Evolutionary conservation across 441 rosid species (phyloP).

Genomic region (Brassica hybrid): DNA sequence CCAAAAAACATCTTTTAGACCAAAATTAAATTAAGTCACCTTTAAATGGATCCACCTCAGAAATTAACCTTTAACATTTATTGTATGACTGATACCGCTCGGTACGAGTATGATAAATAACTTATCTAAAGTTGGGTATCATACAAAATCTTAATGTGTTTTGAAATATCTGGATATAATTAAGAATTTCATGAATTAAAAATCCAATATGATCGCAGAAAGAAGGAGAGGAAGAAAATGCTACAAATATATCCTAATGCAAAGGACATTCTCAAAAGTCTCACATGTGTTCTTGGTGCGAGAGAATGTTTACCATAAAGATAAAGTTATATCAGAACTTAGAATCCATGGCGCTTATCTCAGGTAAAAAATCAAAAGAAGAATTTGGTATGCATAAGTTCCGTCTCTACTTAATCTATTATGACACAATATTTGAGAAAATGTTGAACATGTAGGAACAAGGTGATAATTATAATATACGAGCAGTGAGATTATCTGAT

Average conservation of each 20-base stretch:
- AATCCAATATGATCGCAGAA: too few species aligned
- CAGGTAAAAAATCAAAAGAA: conserved; percentile 55
- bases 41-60: background rate
- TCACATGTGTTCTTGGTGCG: conserved; percentile 72
- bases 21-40: background rate
- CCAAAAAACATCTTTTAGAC: background rate
- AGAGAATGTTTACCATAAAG: conserved; percentile 71
- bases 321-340: conserved; percentile 82
- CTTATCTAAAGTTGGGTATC: background rate
- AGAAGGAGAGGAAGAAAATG: too few species aligned
- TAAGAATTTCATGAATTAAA: too few species aligned
- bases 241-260: too few species aligned
- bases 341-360: conserved; percentile 83
- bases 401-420: background rate
- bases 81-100: too few species aligned
- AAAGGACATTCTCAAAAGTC: conserved; percentile 81
- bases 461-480: conserved; percentile 75
- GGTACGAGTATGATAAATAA: too few species aligned
- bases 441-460: conserved; percentile 63
- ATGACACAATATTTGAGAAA: conserved; percentile 20
- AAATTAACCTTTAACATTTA: too few species aligned
- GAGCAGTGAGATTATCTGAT: conserved; percentile 41
- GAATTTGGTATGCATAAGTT: conserved; percentile 10
- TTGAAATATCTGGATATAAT: too few species aligned
- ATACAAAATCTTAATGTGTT: background rate